A percentile compares a stretch with the other conserved stretches of the same genome.
Conservation (phyloP, 106 monocot genomes). For the Chionographis japonica region DNA sequence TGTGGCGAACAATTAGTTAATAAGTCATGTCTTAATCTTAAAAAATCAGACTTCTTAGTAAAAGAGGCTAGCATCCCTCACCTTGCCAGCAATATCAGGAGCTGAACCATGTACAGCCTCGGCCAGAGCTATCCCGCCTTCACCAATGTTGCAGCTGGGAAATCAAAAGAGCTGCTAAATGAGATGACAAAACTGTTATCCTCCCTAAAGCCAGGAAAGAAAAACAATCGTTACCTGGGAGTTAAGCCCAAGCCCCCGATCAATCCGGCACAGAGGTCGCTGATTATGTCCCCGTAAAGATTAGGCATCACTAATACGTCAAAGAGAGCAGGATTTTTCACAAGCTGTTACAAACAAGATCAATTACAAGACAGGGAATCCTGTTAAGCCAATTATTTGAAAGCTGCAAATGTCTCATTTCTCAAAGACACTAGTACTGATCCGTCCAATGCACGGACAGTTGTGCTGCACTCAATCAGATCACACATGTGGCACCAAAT, state of each 20-base stretch:
- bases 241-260: constrained; percentile 96
- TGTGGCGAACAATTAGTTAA: too few species aligned
- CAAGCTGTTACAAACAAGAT: constrained; percentile 21
- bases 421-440: too few species aligned
- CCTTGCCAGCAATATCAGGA: constrained; percentile 96
- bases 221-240: constrained; percentile 52
- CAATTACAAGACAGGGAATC: background rate
- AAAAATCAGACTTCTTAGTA: too few species aligned
- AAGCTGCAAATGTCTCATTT: too few species aligned
- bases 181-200: background rate
- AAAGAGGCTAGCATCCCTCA: constrained; percentile 4
- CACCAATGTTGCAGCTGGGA: constrained; percentile 88
- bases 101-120: constrained; percentile 98
- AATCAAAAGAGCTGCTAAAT: background rate
- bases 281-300: constrained; percentile 96
- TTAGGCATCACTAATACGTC: constrained; percentile 78
- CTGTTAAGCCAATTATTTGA: background rate
- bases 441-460: too few species aligned
- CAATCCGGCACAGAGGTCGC: constrained; percentile 95
- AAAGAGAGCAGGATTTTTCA: constrained; percentile 41
- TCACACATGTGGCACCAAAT: too few species aligned
- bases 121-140: constrained; percentile 85
- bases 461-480: too few species aligned
- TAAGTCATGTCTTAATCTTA: too few species aligned
- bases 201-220: background rate